Conservation (phyloP, 495 filamentous ascomycete genomes). For the Cercophora sp. region DNA sequence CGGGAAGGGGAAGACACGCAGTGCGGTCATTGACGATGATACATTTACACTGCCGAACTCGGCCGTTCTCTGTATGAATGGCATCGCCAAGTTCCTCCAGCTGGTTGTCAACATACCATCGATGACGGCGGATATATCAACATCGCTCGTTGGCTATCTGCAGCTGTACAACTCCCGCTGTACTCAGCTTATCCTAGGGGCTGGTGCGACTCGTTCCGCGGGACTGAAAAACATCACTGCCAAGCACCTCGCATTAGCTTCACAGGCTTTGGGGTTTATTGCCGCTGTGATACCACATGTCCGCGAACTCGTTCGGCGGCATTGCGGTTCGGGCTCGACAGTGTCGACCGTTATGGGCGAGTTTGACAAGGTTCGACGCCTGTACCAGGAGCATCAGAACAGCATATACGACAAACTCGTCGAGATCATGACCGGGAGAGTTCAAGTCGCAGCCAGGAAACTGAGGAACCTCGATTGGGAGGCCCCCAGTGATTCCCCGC, state of each 20-base stretch:
- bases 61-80: slow-evolving; percentile 70
- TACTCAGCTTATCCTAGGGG: slow-evolving; percentile 89
- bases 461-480: slow-evolving; percentile 81
- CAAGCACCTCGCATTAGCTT: slow-evolving; percentile 88
- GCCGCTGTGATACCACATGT: slow-evolving; percentile 84
- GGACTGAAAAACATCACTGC: slow-evolving; percentile 96
- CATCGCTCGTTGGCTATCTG: slow-evolving; percentile 59
- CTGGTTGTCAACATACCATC: slow-evolving; percentile 80
- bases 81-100: slow-evolving; percentile 76
- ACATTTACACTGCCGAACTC: slow-evolving; percentile 83
- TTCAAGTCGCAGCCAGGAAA: slow-evolving; percentile 62
- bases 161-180: slow-evolving; percentile 92
- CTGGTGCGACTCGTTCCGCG: slow-evolving; percentile 84
- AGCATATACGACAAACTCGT: slow-evolving; percentile 94
- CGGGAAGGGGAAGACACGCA: slow-evolving; percentile 62
- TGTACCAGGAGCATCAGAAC: slow-evolving; percentile 88
- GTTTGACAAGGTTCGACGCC: slow-evolving; percentile 86
- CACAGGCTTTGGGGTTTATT: slow-evolving; percentile 85
- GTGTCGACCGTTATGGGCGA: slow-evolving; percentile 64
- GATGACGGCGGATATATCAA: slow-evolving; percentile 78
- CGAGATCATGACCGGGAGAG: slow-evolving; percentile 87
- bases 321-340: slow-evolving; percentile 52
- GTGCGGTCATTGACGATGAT: slow-evolving; percentile 78
- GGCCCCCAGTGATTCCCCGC: slow-evolving; percentile 35
- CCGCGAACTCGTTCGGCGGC: slow-evolving; percentile 82